Base-by-base conservation (phyloP, 164 flowering plant genomes). In the Litsea cubeba region DNA sequence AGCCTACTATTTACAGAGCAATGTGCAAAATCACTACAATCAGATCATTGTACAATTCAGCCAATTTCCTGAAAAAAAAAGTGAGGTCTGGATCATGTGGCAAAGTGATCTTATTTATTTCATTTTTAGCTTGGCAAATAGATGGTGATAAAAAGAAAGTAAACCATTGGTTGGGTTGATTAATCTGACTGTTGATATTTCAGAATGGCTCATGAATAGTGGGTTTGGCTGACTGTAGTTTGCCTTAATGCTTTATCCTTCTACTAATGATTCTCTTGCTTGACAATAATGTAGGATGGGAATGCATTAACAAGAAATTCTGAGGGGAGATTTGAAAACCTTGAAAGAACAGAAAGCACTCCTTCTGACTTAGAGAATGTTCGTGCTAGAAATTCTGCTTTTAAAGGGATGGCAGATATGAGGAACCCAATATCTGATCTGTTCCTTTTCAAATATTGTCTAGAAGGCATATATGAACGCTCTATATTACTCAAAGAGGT, bases 361-460 rank as follows among this genome's bases (percentile, higher is more conserved):
- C 81, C 83, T 50, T 84, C 92, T 65, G 90, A 87, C 76, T 87
- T 92, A 28, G 96, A 90, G 78, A 86, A 91, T 76, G 77, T 79
- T 66, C 88, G 83, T 81, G 87, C 74, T 50, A 83, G 84, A 83
- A 80, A 78, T 50, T 80, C 83, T 46, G 75, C 65, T 75, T 77
- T 74, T 20, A 78, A 78, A 74, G 80, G 71, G 76, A 75, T 75
- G 70, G 73, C 83, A 69, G 81, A 71, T 58, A 50, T 72, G 22
- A 62, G 79, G 73, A 82, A 74, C 72, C 82, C 83, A 65, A 73
- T 87, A 72, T 84, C 98, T 68, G 99, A 96, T 77, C 20, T 77
- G 71, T 79, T 78, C 40, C 76, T 92, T 68, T 96, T 96, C 74
- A 90, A 84, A 73, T 96, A 94, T 79, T 90, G 95, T 80, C 82